Evolutionary conservation across 2,329 filamentous ascomycete species (phyloP).

Genomic region (Colletotrichum chrysophilum): DNA sequence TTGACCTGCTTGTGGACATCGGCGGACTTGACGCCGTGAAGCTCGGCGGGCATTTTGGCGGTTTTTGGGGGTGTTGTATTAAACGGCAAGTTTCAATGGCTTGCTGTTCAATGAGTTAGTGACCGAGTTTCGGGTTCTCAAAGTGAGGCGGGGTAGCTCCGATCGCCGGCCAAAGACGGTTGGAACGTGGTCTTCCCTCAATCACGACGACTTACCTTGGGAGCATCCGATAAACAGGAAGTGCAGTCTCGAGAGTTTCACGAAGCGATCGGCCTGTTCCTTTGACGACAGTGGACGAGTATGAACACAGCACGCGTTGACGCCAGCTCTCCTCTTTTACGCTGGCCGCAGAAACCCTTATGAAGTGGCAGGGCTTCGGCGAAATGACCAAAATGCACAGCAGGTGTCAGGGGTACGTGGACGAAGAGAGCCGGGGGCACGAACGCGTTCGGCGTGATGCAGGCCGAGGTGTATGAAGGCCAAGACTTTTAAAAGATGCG

Average conservation of each 20-base stretch:
- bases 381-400: not conserved
- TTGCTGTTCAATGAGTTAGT: not conserved
- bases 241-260: not conserved
- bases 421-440: not conserved
- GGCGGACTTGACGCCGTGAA: constrained; percentile 50
- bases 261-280: not conserved
- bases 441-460: not conserved
- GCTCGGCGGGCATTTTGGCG: constrained; percentile 41
- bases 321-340: not conserved
- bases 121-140: not conserved
- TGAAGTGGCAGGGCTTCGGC: not conserved
- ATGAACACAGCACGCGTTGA: not conserved
- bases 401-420: not conserved
- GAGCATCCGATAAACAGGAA: not conserved
- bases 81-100: not conserved
- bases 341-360: not conserved
- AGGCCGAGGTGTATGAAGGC: not conserved
- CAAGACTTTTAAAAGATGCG: constrained; percentile 2
- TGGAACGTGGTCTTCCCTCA: not conserved
- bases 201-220: not conserved
- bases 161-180: not conserved
- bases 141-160: not conserved
- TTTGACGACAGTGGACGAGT: not conserved
- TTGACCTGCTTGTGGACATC: constrained; percentile 63
- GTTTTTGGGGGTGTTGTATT: not conserved